Evolutionary conservation across 2,329 filamentous ascomycete species (phyloP).

Genomic region (Monosporascus cannonballus): DNA sequence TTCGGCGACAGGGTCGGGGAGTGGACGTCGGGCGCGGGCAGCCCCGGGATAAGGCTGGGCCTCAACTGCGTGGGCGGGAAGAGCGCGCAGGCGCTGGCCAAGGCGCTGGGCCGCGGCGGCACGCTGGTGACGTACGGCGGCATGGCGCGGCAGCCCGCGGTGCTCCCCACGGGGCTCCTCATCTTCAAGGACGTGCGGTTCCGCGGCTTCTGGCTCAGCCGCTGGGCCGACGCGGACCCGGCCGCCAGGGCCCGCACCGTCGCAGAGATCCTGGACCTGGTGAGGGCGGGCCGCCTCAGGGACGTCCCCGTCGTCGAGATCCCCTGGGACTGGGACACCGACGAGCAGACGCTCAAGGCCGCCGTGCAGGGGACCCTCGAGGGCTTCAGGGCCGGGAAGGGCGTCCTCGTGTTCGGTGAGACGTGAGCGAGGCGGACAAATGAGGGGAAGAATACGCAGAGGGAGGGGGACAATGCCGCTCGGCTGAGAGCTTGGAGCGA

Average conservation of each 20-base stretch:
- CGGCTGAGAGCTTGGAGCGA: background rate
- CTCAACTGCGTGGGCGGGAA: slow-evolving; percentile 94
- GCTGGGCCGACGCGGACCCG: slow-evolving; percentile 74
- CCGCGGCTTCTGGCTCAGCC: slow-evolving; percentile 90
- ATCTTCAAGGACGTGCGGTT: slow-evolving; percentile 93
- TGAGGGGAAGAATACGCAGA: background rate
- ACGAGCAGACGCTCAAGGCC: slow-evolving; percentile 58
- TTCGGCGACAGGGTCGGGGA: slow-evolving; percentile 57
- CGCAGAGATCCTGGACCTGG: slow-evolving; percentile 75
- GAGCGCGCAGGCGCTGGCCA: slow-evolving; percentile 71
- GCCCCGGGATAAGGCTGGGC: slow-evolving; percentile 58
- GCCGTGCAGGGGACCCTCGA: slow-evolving; percentile 78
- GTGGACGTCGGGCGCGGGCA: slow-evolving; percentile 63
- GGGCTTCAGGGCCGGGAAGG: slow-evolving; percentile 83
- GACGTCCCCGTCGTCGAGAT: slow-evolving; percentile 80
- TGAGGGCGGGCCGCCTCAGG: slow-evolving; percentile 68
- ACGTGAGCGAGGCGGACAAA: slow-evolving; percentile 31
- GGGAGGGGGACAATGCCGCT: background rate
- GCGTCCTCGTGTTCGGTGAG: slow-evolving; percentile 74
- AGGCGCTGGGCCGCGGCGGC: slow-evolving; percentile 60
- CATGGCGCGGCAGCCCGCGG: slow-evolving; percentile 84
- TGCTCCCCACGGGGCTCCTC: slow-evolving; percentile 72
- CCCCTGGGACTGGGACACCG: slow-evolving; percentile 76
- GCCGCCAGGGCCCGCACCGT: slow-evolving; percentile 73
- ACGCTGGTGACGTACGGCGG: slow-evolving; percentile 91